Conservation (phyloP, 768 basidiomycete species). For the Pholiota microspora region DNA sequence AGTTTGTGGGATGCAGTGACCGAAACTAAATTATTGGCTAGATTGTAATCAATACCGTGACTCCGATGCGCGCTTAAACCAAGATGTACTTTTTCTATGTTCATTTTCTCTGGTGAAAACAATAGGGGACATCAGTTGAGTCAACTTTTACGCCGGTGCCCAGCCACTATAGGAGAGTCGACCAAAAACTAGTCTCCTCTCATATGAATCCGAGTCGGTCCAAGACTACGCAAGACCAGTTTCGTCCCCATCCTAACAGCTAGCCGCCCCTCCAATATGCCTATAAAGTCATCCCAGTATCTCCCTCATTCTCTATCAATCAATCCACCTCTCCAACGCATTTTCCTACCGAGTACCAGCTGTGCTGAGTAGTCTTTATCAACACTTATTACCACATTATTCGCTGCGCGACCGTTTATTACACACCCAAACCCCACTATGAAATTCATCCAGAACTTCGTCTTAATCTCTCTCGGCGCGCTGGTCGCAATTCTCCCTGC, state of each 20-base stretch:
- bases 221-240: not conserved
- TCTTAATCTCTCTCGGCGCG: constrained; percentile 18
- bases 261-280: not conserved
- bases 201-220: not conserved
- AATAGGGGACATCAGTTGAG: no score
- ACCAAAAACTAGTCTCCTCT: not conserved
- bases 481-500: constrained; percentile 6
- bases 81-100: not conserved
- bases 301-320: not conserved
- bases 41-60: not conserved
- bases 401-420: no score
- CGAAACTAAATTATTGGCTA: not conserved
- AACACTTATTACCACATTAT: not conserved
- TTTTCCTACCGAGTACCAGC: constrained; percentile 3
- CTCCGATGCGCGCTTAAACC: not conserved
- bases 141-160: no score
- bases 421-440: constrained; percentile 6
- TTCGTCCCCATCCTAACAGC: not conserved
- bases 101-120: not conserved
- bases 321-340: constrained; percentile 9
- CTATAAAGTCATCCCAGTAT: constrained; percentile 9
- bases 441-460: constrained; percentile 14
- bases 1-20: constrained; percentile 52
- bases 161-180: not conserved
- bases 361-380: constrained; percentile 2